Evolutionary conservation across 169 alveolate species (phyloP).

Genomic region (Babesia divergens): DNA sequence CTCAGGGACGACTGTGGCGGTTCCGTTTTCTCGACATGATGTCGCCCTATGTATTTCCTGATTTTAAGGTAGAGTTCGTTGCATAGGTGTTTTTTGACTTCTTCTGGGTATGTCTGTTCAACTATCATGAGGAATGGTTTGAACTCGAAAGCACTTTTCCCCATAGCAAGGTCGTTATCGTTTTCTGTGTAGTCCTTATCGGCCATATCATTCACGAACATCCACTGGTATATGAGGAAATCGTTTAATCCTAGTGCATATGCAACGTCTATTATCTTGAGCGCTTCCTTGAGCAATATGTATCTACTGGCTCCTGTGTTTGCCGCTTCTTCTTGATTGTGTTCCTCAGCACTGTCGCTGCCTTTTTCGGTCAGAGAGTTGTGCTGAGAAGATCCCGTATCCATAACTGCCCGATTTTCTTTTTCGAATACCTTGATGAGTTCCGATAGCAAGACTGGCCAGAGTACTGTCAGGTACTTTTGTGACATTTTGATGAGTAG

Average conservation of each 20-base stretch:
- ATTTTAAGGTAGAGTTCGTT: slow-evolving; percentile 16
- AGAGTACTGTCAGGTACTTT: slow-evolving; percentile 52
- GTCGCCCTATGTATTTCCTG: background rate
- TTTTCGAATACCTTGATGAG: slow-evolving; percentile 58
- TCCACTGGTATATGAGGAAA: slow-evolving; percentile 64
- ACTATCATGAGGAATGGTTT: slow-evolving; percentile 62
- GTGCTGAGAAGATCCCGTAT: background rate
- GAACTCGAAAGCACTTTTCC: slow-evolving; percentile 25
- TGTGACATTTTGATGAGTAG: slow-evolving; percentile 62
- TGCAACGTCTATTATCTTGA: slow-evolving; percentile 61
- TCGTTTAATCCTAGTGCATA: slow-evolving; percentile 55
- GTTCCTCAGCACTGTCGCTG: background rate
- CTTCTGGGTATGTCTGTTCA: slow-evolving; percentile 53
- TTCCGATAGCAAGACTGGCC: slow-evolving; percentile 66
- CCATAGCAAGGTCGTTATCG: background rate
- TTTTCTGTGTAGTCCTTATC: slow-evolving; percentile 14
- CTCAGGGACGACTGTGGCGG: background rate
- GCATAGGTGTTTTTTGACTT: slow-evolving; percentile 29
- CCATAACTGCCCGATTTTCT: slow-evolving; percentile 13
- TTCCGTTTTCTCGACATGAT: background rate
- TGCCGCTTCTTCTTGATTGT: background rate
- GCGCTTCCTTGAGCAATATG: slow-evolving; percentile 43
- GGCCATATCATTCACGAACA: slow-evolving; percentile 55
- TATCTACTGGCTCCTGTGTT: slow-evolving; percentile 2
- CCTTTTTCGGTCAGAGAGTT: background rate